Percentiles rank a stretch among this genome's conserved stretches.
Evolutionary conservation across 495 filamentous ascomycete genomes (phyloP).

Genomic region (Aspergillus coremiiformis): DNA sequence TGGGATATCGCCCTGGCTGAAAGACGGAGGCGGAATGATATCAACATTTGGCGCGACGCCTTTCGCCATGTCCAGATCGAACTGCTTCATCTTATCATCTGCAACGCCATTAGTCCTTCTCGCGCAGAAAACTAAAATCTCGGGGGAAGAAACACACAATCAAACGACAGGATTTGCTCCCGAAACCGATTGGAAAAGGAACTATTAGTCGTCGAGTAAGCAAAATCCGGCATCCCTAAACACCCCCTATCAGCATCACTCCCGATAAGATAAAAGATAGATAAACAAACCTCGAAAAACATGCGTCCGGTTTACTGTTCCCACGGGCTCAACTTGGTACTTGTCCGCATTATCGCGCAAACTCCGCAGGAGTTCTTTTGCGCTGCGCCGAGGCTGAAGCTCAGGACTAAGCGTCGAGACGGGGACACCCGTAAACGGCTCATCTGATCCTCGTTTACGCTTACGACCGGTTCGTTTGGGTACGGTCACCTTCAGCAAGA

Average conservation of each 20-base stretch:
- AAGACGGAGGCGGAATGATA: conserved; percentile 71
- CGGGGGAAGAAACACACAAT: conserved; percentile 44
- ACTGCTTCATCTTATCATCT: conserved; percentile 67
- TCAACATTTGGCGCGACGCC: conserved; percentile 52
- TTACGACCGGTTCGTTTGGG: conserved; percentile 82
- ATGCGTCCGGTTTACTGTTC: conserved; percentile 70
- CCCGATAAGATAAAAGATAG: not conserved
- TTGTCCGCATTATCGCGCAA: conserved; percentile 62
- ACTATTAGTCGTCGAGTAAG: conserved; percentile 55
- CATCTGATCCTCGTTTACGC: conserved; percentile 64
- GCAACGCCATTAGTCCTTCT: not conserved
- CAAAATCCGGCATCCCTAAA: conserved; percentile 62
- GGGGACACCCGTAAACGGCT: conserved; percentile 45
- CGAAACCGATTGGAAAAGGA: conserved; percentile 59
- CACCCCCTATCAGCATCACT: not conserved
- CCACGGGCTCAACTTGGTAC: conserved; percentile 65
- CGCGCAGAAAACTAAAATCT: not conserved
- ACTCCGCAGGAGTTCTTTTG: conserved; percentile 49
- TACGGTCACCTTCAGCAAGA: conserved; percentile 79
- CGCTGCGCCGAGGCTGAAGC: conserved; percentile 17
- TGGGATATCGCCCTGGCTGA: conserved; percentile 58
- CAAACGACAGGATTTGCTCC: conserved; percentile 55
- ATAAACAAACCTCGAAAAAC: conserved; percentile 64
- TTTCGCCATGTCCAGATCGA: conserved; percentile 59
- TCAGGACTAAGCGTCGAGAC: conserved; percentile 3